Percentiles rank a stretch among this genome's conserved stretches.
These are phyloP conservation scores for Ophiostoma sp. DNA, from an alignment of 2,329 filamentous ascomycete genomes.

Conservation along the genomic window DNA sequence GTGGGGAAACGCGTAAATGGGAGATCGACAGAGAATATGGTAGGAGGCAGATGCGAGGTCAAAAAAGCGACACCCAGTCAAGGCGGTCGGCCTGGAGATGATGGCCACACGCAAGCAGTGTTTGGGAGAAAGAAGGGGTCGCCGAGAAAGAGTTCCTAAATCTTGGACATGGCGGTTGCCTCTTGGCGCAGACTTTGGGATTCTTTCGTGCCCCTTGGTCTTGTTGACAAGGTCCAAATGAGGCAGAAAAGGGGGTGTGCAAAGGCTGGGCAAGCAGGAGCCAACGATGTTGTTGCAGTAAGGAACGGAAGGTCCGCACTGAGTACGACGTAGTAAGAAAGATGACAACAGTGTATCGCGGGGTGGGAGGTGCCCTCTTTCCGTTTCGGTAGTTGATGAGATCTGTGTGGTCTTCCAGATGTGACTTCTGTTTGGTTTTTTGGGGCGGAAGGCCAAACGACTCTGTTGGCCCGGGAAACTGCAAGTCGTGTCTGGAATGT, in stretches of 20 bases:
- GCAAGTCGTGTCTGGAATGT: not conserved
- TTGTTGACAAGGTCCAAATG: not conserved
- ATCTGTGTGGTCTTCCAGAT: not conserved
- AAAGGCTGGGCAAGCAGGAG: constrained; percentile 1
- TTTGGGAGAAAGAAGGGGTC: constrained; percentile 24
- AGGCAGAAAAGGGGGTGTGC: not conserved
- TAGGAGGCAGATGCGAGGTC: not conserved
- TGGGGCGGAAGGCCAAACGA: not conserved
- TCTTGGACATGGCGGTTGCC: constrained; percentile 34
- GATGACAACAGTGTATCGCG: not conserved
- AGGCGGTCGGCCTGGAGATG: constrained; percentile 26
- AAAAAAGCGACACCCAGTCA: constrained; percentile 21
- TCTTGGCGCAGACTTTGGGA: constrained; percentile 23
- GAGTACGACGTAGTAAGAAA: not conserved
- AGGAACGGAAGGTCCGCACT: not conserved
- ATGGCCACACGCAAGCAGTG: constrained; percentile 10
- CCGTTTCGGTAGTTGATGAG: not conserved
- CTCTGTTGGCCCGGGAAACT: not conserved
- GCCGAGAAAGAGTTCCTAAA: constrained; percentile 33
- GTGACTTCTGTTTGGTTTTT: not conserved
- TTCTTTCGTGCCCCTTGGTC: not conserved
- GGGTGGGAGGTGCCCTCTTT: not conserved
- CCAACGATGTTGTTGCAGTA: not conserved
- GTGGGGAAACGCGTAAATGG: not conserved
- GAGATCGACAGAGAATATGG: not conserved